These are phyloP conservation scores for Ogataea populi-albae DNA, from an alignment of 805 yeast genomes.

Conservation along the genomic window DNA sequence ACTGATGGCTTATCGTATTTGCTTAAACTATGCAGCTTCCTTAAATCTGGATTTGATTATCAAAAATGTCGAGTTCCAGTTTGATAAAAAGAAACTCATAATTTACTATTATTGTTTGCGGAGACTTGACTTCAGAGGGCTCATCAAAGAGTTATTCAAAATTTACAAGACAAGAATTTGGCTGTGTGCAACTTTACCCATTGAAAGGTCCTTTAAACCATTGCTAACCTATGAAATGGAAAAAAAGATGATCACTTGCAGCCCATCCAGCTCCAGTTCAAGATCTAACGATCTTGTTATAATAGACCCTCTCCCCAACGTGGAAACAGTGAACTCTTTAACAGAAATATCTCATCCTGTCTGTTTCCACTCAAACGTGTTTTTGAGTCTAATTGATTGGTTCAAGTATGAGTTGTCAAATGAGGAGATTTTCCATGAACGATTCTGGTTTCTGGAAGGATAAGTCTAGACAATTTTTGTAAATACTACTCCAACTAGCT, in stretches of 20 bases:
- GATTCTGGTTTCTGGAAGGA: constrained; percentile 25
- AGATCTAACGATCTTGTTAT: constrained; percentile 35
- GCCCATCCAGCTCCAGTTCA: constrained; percentile 22
- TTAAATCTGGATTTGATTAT: constrained; percentile 52
- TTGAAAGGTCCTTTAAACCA: constrained; percentile 33
- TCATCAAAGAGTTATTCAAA: constrained; percentile 70
- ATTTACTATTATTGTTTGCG: constrained; percentile 65
- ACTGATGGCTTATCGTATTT: constrained; percentile 64
- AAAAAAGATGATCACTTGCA: constrained; percentile 14
- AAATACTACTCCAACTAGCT: neutral
- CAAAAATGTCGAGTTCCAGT: constrained; percentile 77
- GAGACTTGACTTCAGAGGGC: constrained; percentile 69
- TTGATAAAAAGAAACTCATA: constrained; percentile 73
- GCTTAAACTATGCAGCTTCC: constrained; percentile 43
- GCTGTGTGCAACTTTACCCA: constrained; percentile 67
- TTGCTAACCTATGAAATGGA: constrained; percentile 31
- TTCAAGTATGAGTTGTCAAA: constrained; percentile 39
- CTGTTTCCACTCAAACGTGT: constrained; percentile 51
- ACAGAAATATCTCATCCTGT: constrained; percentile 36
- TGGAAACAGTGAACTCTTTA: constrained; percentile 41
- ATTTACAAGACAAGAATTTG: constrained; percentile 78
- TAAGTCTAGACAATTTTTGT: neutral
- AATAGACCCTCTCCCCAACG: constrained; percentile 30
- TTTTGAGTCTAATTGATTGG: constrained; percentile 44
- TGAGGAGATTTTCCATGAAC: constrained; percentile 27